Evolutionary conservation across 2,329 filamentous ascomycete genomes (phyloP), one percentile per base, ranked within the genome.

Genomic region (Dothistroma septosporum): DNA sequence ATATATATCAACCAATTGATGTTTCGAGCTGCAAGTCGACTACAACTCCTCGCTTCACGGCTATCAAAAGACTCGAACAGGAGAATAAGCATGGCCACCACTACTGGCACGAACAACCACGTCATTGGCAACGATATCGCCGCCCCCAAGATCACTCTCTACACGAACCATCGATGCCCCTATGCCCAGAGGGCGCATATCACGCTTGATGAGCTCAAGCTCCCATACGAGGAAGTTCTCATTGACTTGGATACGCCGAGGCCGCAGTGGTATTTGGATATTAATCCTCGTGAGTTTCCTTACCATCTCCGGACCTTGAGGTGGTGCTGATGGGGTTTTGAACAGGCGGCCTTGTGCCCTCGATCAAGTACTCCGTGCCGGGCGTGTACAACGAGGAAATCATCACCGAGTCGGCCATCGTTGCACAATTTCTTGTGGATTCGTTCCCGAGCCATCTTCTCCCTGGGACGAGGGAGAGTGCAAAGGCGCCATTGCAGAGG

Each of bases 281-380:
- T 94, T 72, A 92, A 93, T 77, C 89, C 90, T 14, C 41, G 58
- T 53, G 7, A 16, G 50, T 53, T 10, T 24, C 21, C n/a, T 35
- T 19, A 28, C 28, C 14, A 19, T 2, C n/a, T 6, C 4, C 22
- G 24, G 16, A 11, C 5, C n/a, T 33, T 37, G 24, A 12, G 16
- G 10, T 35, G 52, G 10, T 54, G 35, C 22, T n/a, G 53, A 83
- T 41, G 89, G 87, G 79, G 94, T 93, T 72, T 82, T 94, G 7
- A 79, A 87, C 90, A 28, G 85, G 89, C 59, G 91, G 91, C 14
- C 83, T 92, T 2, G 89, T 94, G 4, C 90, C 91, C 0, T 78
- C 85, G 0, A 76, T 94, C 59, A 82, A 83, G 24, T 88, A 88
- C 78, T 81, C 85, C 64, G 65, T 72, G 10, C 81, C 80, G 62